Evolutionary conservation across 306 rosid genomes (phyloP).

Genomic region (Lablab purpureus): DNA sequence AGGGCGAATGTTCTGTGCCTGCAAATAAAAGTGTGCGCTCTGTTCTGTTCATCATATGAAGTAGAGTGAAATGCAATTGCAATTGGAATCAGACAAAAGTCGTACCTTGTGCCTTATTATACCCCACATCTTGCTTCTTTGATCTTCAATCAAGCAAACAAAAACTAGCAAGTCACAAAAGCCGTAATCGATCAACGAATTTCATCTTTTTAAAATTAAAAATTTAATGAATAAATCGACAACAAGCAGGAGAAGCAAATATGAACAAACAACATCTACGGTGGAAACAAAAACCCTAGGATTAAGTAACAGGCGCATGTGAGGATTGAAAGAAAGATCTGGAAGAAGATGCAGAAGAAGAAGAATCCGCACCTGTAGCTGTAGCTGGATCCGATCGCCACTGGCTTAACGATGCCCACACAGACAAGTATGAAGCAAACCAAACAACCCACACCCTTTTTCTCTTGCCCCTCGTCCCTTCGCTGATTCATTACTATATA

Average conservation of each 20-base stretch:
- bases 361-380: neutral
- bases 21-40: slow-evolving; percentile 25
- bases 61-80: neutral
- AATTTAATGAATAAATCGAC: neutral
- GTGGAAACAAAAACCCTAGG: neutral
- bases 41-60: neutral
- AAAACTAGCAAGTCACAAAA: neutral
- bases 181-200: neutral
- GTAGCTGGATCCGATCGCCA: slow-evolving; percentile 14
- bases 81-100: neutral
- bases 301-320: neutral
- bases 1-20: slow-evolving; percentile 72
- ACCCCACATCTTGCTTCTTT: slow-evolving; percentile 71
- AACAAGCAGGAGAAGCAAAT: neutral
- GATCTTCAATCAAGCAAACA: slow-evolving; percentile 32
- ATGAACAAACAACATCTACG: neutral
- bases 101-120: slow-evolving; percentile 60
- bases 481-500: neutral
- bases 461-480: neutral
- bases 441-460: neutral
- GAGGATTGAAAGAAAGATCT: neutral
- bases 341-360: slow-evolving; percentile 1
- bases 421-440: neutral
- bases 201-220: neutral
- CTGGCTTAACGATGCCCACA: neutral